These are phyloP conservation scores for Bipolaris victoriae DNA, from an alignment of 2,329 filamentous ascomycete species.

Conservation along the genomic window DNA sequence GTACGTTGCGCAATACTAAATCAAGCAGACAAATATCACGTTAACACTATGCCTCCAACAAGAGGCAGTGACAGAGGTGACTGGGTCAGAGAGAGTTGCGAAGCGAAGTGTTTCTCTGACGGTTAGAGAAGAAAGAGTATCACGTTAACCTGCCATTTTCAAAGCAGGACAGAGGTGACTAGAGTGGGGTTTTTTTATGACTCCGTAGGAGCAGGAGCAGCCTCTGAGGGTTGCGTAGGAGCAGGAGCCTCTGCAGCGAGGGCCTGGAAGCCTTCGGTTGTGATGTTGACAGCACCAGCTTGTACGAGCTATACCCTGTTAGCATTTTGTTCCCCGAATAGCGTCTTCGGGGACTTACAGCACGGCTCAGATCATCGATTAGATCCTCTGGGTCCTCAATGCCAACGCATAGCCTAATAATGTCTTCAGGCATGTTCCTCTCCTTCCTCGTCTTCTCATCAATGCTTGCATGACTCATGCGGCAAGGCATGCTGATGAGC, in stretches of 20 bases:
- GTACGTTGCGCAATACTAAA: slow-evolving; percentile 3
- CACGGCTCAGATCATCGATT: slow-evolving; percentile 88
- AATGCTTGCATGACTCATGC: slow-evolving; percentile 99
- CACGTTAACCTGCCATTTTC: slow-evolving; percentile 42
- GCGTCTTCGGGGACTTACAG: slow-evolving; percentile 66
- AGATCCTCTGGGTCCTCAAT: slow-evolving; percentile 93
- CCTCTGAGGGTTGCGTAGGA: slow-evolving; percentile 6
- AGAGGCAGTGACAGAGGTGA: slow-evolving; percentile 46
- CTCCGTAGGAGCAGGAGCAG: slow-evolving; percentile 23
- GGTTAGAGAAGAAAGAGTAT: slow-evolving; percentile 26
- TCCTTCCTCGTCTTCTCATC: slow-evolving; percentile 83
- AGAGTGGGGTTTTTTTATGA: slow-evolving; percentile 9
- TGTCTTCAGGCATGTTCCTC: slow-evolving; percentile 87
- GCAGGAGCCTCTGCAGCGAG: slow-evolving; percentile 24
- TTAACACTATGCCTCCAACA: slow-evolving; percentile 33
- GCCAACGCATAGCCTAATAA: slow-evolving; percentile 92
- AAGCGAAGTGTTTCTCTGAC: slow-evolving; percentile 27
- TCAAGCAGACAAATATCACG: slow-evolving; percentile 37
- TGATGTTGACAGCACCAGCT: slow-evolving; percentile 89
- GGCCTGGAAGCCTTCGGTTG: slow-evolving; percentile 81
- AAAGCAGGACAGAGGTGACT: slow-evolving; percentile 47
- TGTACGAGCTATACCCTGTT: slow-evolving; percentile 70
- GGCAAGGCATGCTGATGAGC: slow-evolving; percentile 98
- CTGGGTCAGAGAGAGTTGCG: slow-evolving; percentile 41
- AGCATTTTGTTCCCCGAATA: slow-evolving; percentile 10